Evolutionary conservation across 2,329 filamentous ascomycete genomes (phyloP).

Genomic region (Claviceps sp.): DNA sequence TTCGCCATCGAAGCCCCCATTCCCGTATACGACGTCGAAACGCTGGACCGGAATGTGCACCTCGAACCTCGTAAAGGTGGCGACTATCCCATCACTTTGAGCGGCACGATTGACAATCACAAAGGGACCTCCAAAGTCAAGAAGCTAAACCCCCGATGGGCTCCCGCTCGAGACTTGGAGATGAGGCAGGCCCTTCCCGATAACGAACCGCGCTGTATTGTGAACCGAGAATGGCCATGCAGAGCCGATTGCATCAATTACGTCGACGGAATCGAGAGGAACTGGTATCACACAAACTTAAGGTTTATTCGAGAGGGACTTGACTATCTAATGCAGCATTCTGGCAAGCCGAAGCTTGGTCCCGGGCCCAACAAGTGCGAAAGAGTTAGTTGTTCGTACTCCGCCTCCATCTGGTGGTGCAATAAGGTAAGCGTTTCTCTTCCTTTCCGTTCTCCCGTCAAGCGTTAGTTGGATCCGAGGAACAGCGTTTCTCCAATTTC

Average conservation of each 20-base stretch:
- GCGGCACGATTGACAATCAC: background rate
- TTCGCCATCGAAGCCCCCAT: background rate
- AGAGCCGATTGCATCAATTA: background rate
- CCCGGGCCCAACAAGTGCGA: background rate
- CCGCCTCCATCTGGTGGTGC: constrained; percentile 2
- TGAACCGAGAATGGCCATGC: background rate
- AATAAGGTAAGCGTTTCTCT: constrained; percentile 1
- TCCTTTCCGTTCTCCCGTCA: background rate
- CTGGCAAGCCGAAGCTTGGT: background rate
- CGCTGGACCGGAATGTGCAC: background rate
- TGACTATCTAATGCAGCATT: background rate
- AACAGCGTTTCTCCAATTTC: too few relatives aligned
- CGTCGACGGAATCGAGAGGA: background rate
- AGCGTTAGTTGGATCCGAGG: too few relatives aligned
- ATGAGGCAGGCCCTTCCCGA: background rate
- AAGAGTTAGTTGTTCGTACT: background rate
- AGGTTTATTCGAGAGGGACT: background rate
- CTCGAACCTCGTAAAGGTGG: background rate
- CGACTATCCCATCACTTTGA: background rate
- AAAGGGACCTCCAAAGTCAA: background rate
- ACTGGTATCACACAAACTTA: background rate
- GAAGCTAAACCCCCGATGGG: background rate
- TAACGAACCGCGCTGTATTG: background rate
- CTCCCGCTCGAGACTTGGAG: background rate
- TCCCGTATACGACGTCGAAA: background rate